phyloP scores from a whole-genome alignment of 805 yeast species.

The Saccharomyces mikatae region DNA sequence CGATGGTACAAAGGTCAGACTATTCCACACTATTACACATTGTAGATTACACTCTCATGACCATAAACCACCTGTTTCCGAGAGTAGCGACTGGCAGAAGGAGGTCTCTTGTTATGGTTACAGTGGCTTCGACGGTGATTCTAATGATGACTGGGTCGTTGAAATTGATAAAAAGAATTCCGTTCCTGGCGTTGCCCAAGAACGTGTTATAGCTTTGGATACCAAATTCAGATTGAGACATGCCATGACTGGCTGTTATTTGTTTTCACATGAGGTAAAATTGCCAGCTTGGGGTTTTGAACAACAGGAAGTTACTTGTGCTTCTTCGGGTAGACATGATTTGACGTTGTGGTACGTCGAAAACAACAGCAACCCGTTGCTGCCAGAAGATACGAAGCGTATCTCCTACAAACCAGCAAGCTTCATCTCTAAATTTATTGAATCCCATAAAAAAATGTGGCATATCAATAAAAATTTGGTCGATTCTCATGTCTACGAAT shows the following conservation, averaged over 20 bases:
- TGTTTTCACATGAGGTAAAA: conserved; percentile 67
- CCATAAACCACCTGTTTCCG: conserved; percentile 69
- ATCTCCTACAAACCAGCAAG: conserved; percentile 46
- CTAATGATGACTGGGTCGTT: conserved; percentile 73
- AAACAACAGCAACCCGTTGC: conserved; percentile 47
- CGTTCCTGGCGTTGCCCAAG: conserved; percentile 43
- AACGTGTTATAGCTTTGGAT: conserved; percentile 53
- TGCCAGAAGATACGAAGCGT: conserved; percentile 38
- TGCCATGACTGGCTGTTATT: conserved; percentile 69
- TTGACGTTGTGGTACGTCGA: conserved; percentile 70
- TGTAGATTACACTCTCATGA: conserved; percentile 79
- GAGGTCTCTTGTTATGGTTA: conserved; percentile 73
- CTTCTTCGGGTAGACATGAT: conserved; percentile 55
- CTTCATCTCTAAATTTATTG: conserved; percentile 53
- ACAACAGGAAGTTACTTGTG: conserved; percentile 80
- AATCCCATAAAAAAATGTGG: conserved; percentile 73
- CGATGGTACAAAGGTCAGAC: conserved; percentile 65
- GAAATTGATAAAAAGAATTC: conserved; percentile 57
- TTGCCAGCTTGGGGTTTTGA: conserved; percentile 79
- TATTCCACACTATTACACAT: conserved; percentile 48
- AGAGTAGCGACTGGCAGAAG: conserved; percentile 67
- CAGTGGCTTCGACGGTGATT: conserved; percentile 72
- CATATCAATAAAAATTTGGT: conserved; percentile 61
- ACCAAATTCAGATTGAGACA: conserved; percentile 69
- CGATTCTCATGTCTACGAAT: conserved; percentile 62